A percentile compares a stretch with the other conserved stretches of the same genome.
phyloP scores from a whole-genome alignment of 495 filamentous ascomycete species.

The Penicillium cinerascens region DNA sequence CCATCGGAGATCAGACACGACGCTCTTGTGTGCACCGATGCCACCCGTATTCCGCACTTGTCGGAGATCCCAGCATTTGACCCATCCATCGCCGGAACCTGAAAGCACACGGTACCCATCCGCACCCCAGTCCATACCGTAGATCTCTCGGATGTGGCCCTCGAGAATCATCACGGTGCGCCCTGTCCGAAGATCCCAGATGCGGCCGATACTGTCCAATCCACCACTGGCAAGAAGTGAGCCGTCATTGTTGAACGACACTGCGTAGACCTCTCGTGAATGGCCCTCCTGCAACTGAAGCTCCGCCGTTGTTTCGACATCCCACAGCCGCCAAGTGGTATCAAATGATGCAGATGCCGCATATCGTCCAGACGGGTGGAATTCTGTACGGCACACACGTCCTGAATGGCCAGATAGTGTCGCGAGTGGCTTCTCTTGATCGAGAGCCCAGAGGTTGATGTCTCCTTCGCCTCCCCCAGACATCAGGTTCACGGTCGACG shows the following conservation, averaged over 20 bases:
- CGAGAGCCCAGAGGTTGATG: slow-evolving; percentile 86
- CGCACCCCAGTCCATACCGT: slow-evolving; percentile 84
- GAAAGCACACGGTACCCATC: slow-evolving; percentile 87
- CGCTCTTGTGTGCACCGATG: slow-evolving; percentile 86
- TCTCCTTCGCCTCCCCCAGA: slow-evolving; percentile 89
- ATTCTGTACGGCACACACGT: slow-evolving; percentile 86
- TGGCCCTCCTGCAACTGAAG: slow-evolving; percentile 92
- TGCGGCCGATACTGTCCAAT: slow-evolving; percentile 86
- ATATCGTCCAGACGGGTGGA: slow-evolving; percentile 88
- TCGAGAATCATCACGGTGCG: slow-evolving; percentile 95
- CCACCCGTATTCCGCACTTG: slow-evolving; percentile 78
- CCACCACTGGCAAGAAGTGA: slow-evolving; percentile 87
- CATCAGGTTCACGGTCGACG: slow-evolving; percentile 76
- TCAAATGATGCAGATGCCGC: slow-evolving; percentile 93
- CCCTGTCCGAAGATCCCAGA: slow-evolving; percentile 96
- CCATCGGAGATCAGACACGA: slow-evolving; percentile 91
- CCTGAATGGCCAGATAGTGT: slow-evolving; percentile 83
- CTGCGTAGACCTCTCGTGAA: slow-evolving; percentile 82
- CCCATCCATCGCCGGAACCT: slow-evolving; percentile 90
- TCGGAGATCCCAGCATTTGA: slow-evolving; percentile 96
- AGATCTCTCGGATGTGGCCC: slow-evolving; percentile 89
- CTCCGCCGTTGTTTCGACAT: slow-evolving; percentile 78
- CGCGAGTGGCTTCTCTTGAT: slow-evolving; percentile 73
- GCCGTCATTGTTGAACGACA: slow-evolving; percentile 86
- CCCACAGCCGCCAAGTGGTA: slow-evolving; percentile 97